Evolutionary conservation across 1,284 basidiomycete genomes (phyloP), one percentile per base, ranked within the genome.

Genomic region (Austroboletus novae-zelandiae): DNA sequence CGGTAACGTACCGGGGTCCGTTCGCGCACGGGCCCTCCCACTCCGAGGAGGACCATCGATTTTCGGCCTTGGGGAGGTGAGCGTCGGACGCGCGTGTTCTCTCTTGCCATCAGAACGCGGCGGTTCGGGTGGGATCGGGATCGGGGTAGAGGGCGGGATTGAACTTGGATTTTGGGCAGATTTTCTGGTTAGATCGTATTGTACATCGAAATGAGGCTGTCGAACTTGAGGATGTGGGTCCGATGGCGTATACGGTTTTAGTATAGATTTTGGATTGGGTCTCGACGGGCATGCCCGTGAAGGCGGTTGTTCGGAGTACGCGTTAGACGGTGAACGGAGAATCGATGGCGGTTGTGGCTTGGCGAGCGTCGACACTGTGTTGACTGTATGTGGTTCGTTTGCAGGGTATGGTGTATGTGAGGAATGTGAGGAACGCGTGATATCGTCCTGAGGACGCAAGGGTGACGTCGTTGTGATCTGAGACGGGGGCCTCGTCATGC

Each of bases 401-500:
- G 41, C 34, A 23, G 56, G 54, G 20, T 48, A 44, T n/a, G 48
- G 29, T 2, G 57, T 58, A 23, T 50, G 46, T 36, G 40, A 48
- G 1, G 61, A 48, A 23, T 50, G 46, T 36, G 40, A 48, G 1
- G 61, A 48, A 20, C 65, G 63, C 10, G 45, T 40, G 32, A 61
- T 52, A 6, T 50, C 32, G 9, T n/a, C 53, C n/a, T 9, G 34
- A 30, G 52, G 29, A 35, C 39, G 35, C 27, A 44, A 48, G 15
- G 57, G 61, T 20, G 34, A 52, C 35, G 9, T 36, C n/a, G 36
- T 47, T 3, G 47, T 52, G 29, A 60, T 45, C 42, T 66, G 62
- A 20, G 71, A 71, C 11, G 78, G 75, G 14, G 74, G 67, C 44
- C 73, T 70, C 5, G 85, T 89, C 86, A 88, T 89, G 40, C 78